Conservation (phyloP, 768 basidiomycete species). For the Pleurotus pulmonarius region DNA sequence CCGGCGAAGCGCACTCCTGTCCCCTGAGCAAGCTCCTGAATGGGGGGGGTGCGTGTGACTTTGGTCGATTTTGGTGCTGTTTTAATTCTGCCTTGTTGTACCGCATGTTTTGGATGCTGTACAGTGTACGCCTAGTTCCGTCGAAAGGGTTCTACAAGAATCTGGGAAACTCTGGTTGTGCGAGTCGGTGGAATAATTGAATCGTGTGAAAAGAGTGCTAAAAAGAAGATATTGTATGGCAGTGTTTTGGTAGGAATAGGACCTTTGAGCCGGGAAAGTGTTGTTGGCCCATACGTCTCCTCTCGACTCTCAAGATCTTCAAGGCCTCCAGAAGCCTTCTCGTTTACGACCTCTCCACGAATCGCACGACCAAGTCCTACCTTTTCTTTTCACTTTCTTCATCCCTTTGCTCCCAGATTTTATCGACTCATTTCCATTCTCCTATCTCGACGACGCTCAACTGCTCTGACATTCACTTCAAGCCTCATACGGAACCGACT, state of each 20-base stretch:
- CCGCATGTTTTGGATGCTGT: too few species aligned
- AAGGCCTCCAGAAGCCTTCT: conserved; percentile 10
- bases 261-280: conserved; percentile 21
- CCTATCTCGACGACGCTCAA: conserved; percentile 12
- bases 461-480: conserved; percentile 14
- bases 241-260: conserved; percentile 27
- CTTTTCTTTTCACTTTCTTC: conserved; percentile 37
- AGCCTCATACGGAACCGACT: conserved; percentile 15
- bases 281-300: conserved; percentile 15
- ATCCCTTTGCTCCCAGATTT: conserved; percentile 24
- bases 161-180: too few species aligned
- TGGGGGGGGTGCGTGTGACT: too few species aligned
- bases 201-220: conserved; percentile 13
- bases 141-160: too few species aligned
- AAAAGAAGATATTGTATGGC: conserved; percentile 15
- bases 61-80: too few species aligned
- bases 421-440: conserved; percentile 15
- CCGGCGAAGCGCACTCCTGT: too few species aligned
- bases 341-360: conserved; percentile 65
- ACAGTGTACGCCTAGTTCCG: too few species aligned
- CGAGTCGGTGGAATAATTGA: background rate
- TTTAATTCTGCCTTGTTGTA: too few species aligned
- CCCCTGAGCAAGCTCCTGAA: too few species aligned
- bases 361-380: conserved; percentile 58
- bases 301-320: background rate